These are phyloP conservation scores for Ormosia semicastrata DNA, from an alignment of 306 rosid genomes.

Conservation along the genomic window DNA sequence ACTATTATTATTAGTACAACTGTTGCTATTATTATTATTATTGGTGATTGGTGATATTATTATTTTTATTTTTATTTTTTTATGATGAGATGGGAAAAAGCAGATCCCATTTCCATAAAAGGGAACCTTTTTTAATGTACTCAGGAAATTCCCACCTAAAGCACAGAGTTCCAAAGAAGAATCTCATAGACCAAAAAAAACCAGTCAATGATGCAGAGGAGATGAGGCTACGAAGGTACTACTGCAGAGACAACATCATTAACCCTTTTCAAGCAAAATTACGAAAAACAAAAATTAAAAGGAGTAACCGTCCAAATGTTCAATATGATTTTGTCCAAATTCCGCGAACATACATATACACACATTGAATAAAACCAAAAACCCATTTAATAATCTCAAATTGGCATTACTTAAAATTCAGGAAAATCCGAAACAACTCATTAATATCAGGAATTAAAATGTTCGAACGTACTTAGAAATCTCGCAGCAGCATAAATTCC, in stretches of 20 bases:
- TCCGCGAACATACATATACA: constrained; percentile 1
- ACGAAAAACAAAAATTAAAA: constrained; percentile 18
- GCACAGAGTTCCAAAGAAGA: constrained; percentile 83
- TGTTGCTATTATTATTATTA: neutral
- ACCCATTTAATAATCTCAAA: constrained; percentile 20
- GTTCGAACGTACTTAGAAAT: constrained; percentile 33
- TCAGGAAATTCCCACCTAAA: constrained; percentile 80
- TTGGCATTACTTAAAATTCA: constrained; percentile 31
- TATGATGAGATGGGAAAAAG: constrained; percentile 68
- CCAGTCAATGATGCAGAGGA: constrained; percentile 72
- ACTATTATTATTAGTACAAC: neutral
- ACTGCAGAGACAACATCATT: constrained; percentile 62
- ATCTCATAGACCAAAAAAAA: constrained; percentile 49
- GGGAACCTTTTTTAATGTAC: constrained; percentile 72
- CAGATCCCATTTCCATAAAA: constrained; percentile 86
- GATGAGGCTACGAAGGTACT: constrained; percentile 66
- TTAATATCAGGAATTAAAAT: constrained; percentile 33
- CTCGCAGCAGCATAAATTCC: constrained; percentile 38
- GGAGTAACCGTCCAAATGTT: constrained; percentile 21
- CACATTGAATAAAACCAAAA: constrained; percentile 22
- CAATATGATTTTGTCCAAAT: neutral
- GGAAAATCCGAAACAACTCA: constrained; percentile 19
- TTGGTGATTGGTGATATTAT: constrained; percentile 13
- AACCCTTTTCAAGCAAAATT: constrained; percentile 48
- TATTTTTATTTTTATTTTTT: neutral